Base-by-base conservation (phyloP, 768 basidiomycete species). In the Xerocomellus chrysenteron region DNA sequence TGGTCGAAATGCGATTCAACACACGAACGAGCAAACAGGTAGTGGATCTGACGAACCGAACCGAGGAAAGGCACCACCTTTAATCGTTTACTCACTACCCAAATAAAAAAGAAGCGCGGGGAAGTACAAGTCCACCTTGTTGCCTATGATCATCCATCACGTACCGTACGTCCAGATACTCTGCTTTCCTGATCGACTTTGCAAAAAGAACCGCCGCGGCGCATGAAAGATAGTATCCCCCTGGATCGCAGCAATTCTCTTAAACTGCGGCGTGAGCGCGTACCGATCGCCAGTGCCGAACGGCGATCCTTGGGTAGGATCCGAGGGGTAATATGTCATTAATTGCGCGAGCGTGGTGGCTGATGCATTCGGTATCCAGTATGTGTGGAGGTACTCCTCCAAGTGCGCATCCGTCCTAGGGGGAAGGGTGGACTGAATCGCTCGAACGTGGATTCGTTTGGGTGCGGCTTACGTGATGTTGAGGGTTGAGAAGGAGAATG, bases 211-310 rank as follows among this genome's bases (percentile, higher is more conserved):
- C 4, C 81, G 63, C 13, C 82, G 67, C 43, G 82, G 78, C 0
- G 73, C 79, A 54, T 83, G 78, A 69, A 84, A 81, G 2, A 77
- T 70, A 35, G 69, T 66, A 57, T 85, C 83, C 0, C 82, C 83
- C 47, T 74, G 72, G 57, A 84, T 68, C 0, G 82, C 75, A 5
- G 82, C 75, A 7, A 82, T 56, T 2, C 81, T 73, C 60, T 84
- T 84, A 68, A 73, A 82, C 54, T 84, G 75, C 0, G 79, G 76
- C 3, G 77, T 75, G 6, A 79, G 55, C 0, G 74, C 73, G 53
- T 84, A 82, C 17, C 74, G 55, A 39, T 62, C 21, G 0, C 77
- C 75, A 0, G 83, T 85, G 53, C 74, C 74, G 58, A 79, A 86
- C 0, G 83, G 84, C 0, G 82, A 84, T 17, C 83, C 84, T 50